phyloP scores from a whole-genome alignment of 345 rosid genomes.

The Sisymbrium irio region DNA sequence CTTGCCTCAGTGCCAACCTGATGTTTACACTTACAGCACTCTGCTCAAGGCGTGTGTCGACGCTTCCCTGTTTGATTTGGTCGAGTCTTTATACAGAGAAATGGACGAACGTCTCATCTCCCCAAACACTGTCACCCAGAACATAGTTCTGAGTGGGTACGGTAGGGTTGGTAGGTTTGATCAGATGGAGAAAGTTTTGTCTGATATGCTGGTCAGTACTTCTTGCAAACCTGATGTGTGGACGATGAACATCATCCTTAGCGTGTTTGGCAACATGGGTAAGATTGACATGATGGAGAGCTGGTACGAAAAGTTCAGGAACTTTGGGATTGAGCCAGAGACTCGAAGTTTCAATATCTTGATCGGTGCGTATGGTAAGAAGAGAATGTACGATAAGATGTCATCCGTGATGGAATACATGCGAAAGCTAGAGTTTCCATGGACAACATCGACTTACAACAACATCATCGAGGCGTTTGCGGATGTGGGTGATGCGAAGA shows the following conservation, averaged over 20 bases:
- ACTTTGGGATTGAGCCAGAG: conserved; percentile 81
- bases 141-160: conserved; percentile 83
- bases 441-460: conserved; percentile 91
- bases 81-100: conserved; percentile 56
- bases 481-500: conserved; percentile 78
- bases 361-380: conserved; percentile 90
- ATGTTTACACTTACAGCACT: conserved; percentile 74
- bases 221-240: conserved; percentile 83
- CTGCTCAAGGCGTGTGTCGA: conserved; percentile 75
- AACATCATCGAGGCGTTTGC: conserved; percentile 91
- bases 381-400: conserved; percentile 86
- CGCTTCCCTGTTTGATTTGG: conserved; percentile 54
- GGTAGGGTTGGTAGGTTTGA: conserved; percentile 73
- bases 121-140: conserved; percentile 85
- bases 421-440: conserved; percentile 82
- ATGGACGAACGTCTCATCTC: conserved; percentile 68
- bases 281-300: conserved; percentile 80
- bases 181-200: conserved; percentile 78
- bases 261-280: conserved; percentile 84
- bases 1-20: conserved; percentile 75
- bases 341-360: conserved; percentile 80
- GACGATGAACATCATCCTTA: conserved; percentile 83
- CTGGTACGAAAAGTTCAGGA: conserved; percentile 87
- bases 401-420: conserved; percentile 92
- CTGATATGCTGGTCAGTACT: conserved; percentile 65